Base-by-base conservation (phyloP, 2,329 filamentous ascomycete genomes). In the Sphaerulina musiva region DNA sequence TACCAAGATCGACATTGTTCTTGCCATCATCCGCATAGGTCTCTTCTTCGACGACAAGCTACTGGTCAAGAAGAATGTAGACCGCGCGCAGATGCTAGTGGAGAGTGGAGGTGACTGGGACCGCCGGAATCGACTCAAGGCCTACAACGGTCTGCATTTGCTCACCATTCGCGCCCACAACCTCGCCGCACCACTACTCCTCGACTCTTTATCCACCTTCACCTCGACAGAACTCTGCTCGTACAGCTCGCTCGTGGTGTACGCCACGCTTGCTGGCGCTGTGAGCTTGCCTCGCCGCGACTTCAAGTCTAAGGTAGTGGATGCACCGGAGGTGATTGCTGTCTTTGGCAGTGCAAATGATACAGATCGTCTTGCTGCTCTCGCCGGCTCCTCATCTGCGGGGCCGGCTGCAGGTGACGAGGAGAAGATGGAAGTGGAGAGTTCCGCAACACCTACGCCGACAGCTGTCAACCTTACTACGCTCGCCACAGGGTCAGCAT, bases 21-120 rank as follows among this genome's bases (percentile, higher is more conserved):
- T 98, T 53, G 93, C 93, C 64, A 93, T 97, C 76, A 92, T 97
- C 76, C 89, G 93, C 56, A 85, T 96, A 70, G 90, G 88, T 36
- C 80, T 98, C 55, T 98, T 98, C 78, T 98, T 95, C 70, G 90
- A 91, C 62, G 93, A 98, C 74, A 91, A 90, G 74, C 72, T 86
- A 40, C 82, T 93, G 52, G 91, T 95, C 46, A 95, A 95, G 82
- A 95, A 95, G 80, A 88, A 89, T 56, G 82, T 97, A 45, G 90
- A 95, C 67, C 85, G 92, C 42, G 91, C 91, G 64, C 89, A 88
- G 75, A 81, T 87, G 3, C 80, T 98, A 48, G 91, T 98, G 34
- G 93, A 98, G 70, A 87, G 87, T 62, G 93, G 93, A 63, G 93
- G 93, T 72, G 93, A 98, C 74, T 98, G 93, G 93, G 93, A 98